phyloP scores from a whole-genome alignment of 208 protist species.

The Porcisia hertigi region DNA sequence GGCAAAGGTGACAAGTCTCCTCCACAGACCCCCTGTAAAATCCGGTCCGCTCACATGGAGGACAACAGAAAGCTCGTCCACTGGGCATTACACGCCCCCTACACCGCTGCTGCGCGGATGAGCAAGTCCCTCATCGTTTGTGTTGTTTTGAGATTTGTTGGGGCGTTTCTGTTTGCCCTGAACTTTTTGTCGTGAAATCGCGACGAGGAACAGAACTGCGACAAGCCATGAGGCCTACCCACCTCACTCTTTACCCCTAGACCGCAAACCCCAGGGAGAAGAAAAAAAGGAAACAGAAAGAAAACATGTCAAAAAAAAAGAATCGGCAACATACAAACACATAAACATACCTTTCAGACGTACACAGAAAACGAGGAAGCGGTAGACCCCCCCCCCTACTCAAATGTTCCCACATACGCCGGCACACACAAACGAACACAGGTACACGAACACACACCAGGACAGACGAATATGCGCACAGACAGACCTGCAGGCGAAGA shows the following conservation, averaged over 20 bases:
- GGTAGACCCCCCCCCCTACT: neutral
- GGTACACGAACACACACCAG: neutral
- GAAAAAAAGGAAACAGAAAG: constrained; percentile 2
- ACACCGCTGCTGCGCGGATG: neutral
- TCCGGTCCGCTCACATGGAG: neutral
- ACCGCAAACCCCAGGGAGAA: neutral
- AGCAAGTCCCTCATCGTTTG: neutral
- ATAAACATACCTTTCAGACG: neutral
- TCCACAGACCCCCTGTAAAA: neutral
- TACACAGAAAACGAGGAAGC: neutral
- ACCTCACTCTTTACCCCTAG: neutral
- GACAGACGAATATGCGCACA: neutral
- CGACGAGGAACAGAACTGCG: neutral
- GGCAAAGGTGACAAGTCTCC: too few species aligned
- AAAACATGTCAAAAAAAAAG: constrained; percentile 3
- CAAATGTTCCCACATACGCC: neutral
- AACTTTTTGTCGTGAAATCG: neutral
- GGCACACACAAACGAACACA: neutral
- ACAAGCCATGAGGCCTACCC: neutral
- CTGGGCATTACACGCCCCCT: neutral
- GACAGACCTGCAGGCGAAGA: neutral
- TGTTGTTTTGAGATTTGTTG: neutral
- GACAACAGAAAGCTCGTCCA: neutral
- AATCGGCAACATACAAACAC: constrained; percentile 9
- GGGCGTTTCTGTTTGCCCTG: neutral